Base-by-base conservation (phyloP, 306 rosid species). In the Acacia crassicarpa region DNA sequence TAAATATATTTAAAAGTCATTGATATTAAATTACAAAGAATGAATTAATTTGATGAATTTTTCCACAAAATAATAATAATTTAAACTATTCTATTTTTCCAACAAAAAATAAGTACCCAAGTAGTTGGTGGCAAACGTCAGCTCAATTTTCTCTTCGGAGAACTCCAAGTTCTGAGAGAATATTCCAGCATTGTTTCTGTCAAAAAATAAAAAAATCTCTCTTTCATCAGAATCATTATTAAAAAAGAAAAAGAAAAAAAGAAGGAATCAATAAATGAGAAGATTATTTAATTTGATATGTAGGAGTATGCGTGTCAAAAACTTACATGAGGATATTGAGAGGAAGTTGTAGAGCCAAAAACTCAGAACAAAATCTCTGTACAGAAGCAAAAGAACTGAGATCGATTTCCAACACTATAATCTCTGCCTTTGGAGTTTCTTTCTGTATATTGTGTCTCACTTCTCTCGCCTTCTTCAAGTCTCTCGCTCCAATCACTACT, bases 61-160 rank as follows among this genome's bases (percentile, higher is more conserved):
- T 53, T 53, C 59, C 59, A 53, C 22, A 12, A 45, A 48, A 15
- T 17, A 51, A 7, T 2, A 51, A 51, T 2, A 19, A 19, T 17
- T 6, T 16, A 51, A 9, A 20, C 11, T 58, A 22, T 9, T 13
- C 25, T 54, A 61, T 38, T 33, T 43, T 9, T 10, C 3, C 13
- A 44, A 44, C 41, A 6, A 38, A 38, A 38, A 38, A 79, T 59
- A 71, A 43, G 25, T 91, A 93, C 99, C 99, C 62, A 93, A 84
- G 86, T 93, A 95, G 83, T 95, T 95, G 80, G 99, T 93, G 44
- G 98, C 97, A 88, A 92, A 93, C 73, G 99, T 95, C 91, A 91
- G 87, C 90, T 95, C 99, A 81, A 93, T 87, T 84, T 95, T 95
- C 69, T 95, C 97, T 75, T 91, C 93, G 10, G 97, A 95, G 82